These are phyloP conservation scores for Scedosporium apiospermum DNA, from an alignment of 2,329 filamentous ascomycete species.

Conservation along the genomic window DNA sequence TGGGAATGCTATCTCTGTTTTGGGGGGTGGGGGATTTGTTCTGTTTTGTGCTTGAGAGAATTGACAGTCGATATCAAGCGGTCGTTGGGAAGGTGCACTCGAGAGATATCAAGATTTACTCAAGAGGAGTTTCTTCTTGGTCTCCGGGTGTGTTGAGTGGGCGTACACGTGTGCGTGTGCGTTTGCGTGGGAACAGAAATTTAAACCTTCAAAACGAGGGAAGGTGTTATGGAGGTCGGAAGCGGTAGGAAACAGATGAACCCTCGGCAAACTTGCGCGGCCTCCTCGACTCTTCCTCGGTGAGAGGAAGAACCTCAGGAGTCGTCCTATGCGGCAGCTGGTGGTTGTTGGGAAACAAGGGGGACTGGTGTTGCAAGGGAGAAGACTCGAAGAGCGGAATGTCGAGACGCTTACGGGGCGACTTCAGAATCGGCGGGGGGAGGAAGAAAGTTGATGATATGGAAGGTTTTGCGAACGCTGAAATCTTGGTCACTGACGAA, in stretches of 20 bases:
- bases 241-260: slow-evolving; percentile 88
- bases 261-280: slow-evolving; percentile 86
- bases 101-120: no score
- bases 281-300: slow-evolving; percentile 99
- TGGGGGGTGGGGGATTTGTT: no score
- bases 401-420: slow-evolving; percentile 36
- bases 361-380: slow-evolving; percentile 31
- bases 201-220: slow-evolving; percentile 6
- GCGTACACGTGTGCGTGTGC: no score
- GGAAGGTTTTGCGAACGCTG: slow-evolving; percentile 52
- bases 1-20: background rate
- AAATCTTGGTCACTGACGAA: slow-evolving; percentile 62
- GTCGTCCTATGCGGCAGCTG: slow-evolving; percentile 99
- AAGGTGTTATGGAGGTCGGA: slow-evolving; percentile 85
- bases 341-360: slow-evolving; percentile 51
- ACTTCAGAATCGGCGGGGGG: slow-evolving; percentile 44
- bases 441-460: slow-evolving; percentile 58
- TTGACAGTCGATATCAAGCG: no score
- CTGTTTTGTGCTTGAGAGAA: no score
- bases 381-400: slow-evolving; percentile 41
- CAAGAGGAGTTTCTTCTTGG: no score
- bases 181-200: background rate
- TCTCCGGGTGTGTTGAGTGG: no score
- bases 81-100: no score
- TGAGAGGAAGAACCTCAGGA: slow-evolving; percentile 98